Percentiles rank a stretch among this genome's conserved stretches.
Conservation (phyloP, 495 filamentous ascomycete genomes). For the Aspergillus kassunensis region DNA sequence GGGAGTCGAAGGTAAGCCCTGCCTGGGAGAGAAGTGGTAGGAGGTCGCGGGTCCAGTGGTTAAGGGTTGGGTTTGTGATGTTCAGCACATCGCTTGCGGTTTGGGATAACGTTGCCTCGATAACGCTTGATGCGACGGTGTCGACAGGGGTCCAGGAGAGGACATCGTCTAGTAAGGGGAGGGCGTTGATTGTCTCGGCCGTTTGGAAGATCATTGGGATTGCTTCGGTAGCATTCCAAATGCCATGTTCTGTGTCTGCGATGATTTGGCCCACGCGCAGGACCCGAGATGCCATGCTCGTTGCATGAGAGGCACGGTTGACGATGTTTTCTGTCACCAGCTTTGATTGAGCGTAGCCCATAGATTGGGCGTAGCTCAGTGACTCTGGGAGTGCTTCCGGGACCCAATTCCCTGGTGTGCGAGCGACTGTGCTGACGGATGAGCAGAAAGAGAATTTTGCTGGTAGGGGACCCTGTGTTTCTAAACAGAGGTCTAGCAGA, state of each 20-base stretch:
- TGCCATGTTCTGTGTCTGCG: slow-evolving; percentile 47
- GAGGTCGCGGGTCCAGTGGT: slow-evolving; percentile 47
- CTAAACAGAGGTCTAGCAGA: slow-evolving; percentile 50
- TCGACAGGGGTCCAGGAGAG: slow-evolving; percentile 60
- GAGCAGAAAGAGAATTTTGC: slow-evolving; percentile 56
- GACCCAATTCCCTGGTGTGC: slow-evolving; percentile 30
- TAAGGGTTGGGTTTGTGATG: slow-evolving; percentile 43
- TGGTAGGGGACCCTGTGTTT: slow-evolving; percentile 21
- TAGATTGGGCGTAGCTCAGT: slow-evolving; percentile 44
- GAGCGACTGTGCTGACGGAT: slow-evolving; percentile 47
- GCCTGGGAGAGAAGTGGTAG: slow-evolving; percentile 43
- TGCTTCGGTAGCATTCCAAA: slow-evolving; percentile 61
- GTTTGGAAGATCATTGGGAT: slow-evolving; percentile 57
- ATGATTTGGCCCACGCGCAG: slow-evolving; percentile 56
- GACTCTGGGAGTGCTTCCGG: slow-evolving; percentile 46
- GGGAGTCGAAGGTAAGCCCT: slow-evolving; percentile 41
- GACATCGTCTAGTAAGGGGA: slow-evolving; percentile 51
- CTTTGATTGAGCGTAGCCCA: slow-evolving; percentile 60
- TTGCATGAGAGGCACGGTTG: slow-evolving; percentile 26
- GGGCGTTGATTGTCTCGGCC: slow-evolving; percentile 38
- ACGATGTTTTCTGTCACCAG: slow-evolving; percentile 57
- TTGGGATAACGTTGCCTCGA: slow-evolving; percentile 22
- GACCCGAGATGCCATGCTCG: slow-evolving; percentile 31
- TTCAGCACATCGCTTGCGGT: slow-evolving; percentile 27
- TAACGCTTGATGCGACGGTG: slow-evolving; percentile 43